phyloP scores from a whole-genome alignment of 2,329 filamentous ascomycete species.

The Corniculantispora saksenae region DNA sequence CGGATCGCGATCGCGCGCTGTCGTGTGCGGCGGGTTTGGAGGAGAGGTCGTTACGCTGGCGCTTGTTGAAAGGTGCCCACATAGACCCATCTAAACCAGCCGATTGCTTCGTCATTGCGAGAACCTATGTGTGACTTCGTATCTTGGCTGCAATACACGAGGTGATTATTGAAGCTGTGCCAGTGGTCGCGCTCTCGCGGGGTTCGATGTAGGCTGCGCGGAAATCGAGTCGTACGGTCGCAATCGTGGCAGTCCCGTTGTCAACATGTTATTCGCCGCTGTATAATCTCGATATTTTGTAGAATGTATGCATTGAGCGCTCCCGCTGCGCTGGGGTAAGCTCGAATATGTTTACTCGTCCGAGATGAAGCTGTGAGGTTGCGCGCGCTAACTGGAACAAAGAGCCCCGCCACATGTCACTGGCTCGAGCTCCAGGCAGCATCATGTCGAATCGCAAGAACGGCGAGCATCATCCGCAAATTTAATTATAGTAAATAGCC shows the following conservation, averaged over 20 bases:
- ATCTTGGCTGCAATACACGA: too few species aligned
- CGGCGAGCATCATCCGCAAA: too few species aligned
- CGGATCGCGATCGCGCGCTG: conserved; percentile 13
- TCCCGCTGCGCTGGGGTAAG: background rate
- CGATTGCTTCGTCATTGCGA: conserved; percentile 2
- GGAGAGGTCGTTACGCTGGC: background rate
- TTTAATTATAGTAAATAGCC: too few species aligned
- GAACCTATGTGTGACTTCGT: background rate
- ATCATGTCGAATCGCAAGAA: too few species aligned
- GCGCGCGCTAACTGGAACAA: background rate
- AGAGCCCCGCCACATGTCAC: conserved; percentile 1
- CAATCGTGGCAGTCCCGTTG: background rate
- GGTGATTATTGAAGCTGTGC: background rate
- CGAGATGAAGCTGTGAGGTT: background rate
- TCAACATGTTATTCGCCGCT: background rate
- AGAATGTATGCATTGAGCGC: background rate
- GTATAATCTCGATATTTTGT: background rate
- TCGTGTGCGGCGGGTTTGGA: background rate
- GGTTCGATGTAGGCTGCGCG: background rate
- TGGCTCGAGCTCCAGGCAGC: background rate
- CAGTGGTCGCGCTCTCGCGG: background rate
- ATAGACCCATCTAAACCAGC: conserved; percentile 8
- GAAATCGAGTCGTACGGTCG: background rate
- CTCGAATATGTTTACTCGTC: background rate
- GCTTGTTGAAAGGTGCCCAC: conserved; percentile 16